A percentile compares a stretch with the other conserved stretches of the same genome.
Conservation (phyloP, 768 basidiomycete species). For the Pholiota conissans region DNA sequence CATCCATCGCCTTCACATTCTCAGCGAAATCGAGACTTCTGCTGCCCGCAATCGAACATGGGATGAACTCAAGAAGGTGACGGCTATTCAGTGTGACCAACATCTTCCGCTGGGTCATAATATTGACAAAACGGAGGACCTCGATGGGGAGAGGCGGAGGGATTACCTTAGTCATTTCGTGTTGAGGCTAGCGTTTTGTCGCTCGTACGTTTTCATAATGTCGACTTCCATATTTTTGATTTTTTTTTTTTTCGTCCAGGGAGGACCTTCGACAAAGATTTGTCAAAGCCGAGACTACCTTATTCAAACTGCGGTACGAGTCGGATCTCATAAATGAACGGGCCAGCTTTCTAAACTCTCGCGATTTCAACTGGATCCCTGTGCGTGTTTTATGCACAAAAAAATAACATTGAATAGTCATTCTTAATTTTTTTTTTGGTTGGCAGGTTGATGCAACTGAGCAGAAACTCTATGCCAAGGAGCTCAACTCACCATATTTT, state of each 20-base stretch:
- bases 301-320: conserved; percentile 86
- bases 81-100: conserved; percentile 63
- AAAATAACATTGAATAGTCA: too few species aligned
- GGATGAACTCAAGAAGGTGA: conserved; percentile 72
- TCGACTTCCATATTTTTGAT: neutral
- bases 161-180: conserved; percentile 96
- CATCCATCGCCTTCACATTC: conserved; percentile 80
- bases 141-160: conserved; percentile 66
- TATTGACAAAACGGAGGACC: conserved; percentile 38
- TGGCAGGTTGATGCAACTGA: conserved; percentile 69
- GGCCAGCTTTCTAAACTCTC: conserved; percentile 60
- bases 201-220: conserved; percentile 66
- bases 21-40: conserved; percentile 91
- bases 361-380: conserved; percentile 64
- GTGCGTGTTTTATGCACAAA: conserved; percentile 42
- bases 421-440: too few species aligned
- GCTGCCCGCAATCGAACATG: conserved; percentile 79
- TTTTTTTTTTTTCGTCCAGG: conserved; percentile 37
- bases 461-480: conserved; percentile 40
- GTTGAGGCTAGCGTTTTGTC: conserved; percentile 90
- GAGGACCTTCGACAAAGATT: conserved; percentile 90
- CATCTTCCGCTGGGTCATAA: conserved; percentile 71
- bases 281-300: conserved; percentile 81
- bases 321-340: conserved; percentile 57
- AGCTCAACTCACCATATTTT: conserved; percentile 52